Conservation (phyloP, 345 rosid species). For the Eucalyptus fibrosa region DNA sequence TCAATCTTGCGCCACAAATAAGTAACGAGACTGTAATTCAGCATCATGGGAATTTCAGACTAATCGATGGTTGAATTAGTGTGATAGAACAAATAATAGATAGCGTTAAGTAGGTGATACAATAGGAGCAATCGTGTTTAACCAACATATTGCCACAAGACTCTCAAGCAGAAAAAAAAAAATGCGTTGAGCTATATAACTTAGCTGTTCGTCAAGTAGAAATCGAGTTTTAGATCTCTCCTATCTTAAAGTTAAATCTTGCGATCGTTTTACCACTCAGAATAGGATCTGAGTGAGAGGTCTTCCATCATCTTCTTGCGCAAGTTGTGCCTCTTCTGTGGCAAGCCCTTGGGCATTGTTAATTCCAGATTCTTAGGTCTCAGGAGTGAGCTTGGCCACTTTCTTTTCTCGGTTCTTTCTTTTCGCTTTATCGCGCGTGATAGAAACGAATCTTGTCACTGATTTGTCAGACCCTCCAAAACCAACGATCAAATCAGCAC, state of each 20-base stretch:
- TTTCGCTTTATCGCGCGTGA: neutral
- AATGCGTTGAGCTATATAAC: neutral
- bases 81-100: neutral
- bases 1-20: neutral
- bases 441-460: neutral
- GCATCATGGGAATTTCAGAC: neutral
- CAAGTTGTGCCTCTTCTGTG: neutral
- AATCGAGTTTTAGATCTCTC: neutral
- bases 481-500: neutral
- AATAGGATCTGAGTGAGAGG: neutral
- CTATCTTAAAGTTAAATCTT: neutral
- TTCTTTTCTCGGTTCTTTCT: neutral
- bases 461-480: neutral
- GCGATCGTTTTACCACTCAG: neutral
- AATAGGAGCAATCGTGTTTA: neutral
- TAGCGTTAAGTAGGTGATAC: neutral
- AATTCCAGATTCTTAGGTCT: neutral
- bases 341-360: neutral
- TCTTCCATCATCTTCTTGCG: neutral
- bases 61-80: neutral
- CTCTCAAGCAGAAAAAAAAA: neutral
- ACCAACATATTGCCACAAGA: neutral
- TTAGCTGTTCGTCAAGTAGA: neutral
- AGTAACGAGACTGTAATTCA: neutral
- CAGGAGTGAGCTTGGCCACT: neutral